Evolutionary conservation across 441 rosid species (phyloP).

Genomic region (Iberis amara): DNA sequence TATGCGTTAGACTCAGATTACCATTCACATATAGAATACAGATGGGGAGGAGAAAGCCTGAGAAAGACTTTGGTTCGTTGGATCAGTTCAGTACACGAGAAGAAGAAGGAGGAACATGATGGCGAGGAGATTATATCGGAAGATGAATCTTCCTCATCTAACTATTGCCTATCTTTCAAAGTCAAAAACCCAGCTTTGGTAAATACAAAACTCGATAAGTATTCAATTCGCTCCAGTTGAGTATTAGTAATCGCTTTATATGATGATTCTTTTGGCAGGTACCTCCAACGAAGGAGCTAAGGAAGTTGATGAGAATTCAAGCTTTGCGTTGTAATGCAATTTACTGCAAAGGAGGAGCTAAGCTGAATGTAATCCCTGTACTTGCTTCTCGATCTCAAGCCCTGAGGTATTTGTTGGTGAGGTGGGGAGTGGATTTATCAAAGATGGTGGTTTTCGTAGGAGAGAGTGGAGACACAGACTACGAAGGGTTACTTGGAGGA

Average conservation of each 20-base stretch:
- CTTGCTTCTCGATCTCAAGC: slow-evolving; percentile 86
- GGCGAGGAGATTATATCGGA: slow-evolving; percentile 39
- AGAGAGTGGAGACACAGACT: slow-evolving; percentile 73
- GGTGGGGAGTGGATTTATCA: slow-evolving; percentile 63
- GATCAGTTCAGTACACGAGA: slow-evolving; percentile 53
- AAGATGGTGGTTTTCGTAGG: slow-evolving; percentile 59
- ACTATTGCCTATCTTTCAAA: slow-evolving; percentile 57
- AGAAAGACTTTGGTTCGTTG: slow-evolving; percentile 70
- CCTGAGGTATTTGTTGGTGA: slow-evolving; percentile 41
- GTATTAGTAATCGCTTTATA: no score
- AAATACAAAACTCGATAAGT: slow-evolving; percentile 7
- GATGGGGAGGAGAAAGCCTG: slow-evolving; percentile 80
- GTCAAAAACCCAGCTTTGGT: slow-evolving; percentile 56
- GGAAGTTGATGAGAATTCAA: slow-evolving; percentile 70
- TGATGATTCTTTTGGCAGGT: slow-evolving; percentile 36
- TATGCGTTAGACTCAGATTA: slow-evolving; percentile 62
- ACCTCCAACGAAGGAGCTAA: slow-evolving; percentile 61
- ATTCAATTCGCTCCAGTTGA: no score
- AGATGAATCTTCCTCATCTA: slow-evolving; percentile 49
- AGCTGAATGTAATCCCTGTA: slow-evolving; percentile 63
- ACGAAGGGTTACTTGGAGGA: slow-evolving; percentile 72
- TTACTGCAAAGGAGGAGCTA: slow-evolving; percentile 59
- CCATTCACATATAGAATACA: slow-evolving; percentile 64
- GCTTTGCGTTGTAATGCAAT: slow-evolving; percentile 69
- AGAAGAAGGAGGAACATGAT: slow-evolving; percentile 29